phyloP scores from a whole-genome alignment of 192 early-diverging fungal species.

The Glomus cerebriforme region DNA sequence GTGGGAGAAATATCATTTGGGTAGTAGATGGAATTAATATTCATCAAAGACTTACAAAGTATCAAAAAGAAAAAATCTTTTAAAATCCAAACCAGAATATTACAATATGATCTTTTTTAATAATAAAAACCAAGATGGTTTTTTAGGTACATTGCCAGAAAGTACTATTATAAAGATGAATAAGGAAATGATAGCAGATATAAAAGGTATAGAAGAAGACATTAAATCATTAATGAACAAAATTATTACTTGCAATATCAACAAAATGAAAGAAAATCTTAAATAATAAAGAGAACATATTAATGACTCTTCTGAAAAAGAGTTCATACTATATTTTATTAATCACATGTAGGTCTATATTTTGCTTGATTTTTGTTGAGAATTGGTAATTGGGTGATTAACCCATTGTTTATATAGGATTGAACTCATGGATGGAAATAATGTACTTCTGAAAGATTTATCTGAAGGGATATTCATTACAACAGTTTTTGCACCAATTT shows the following conservation, averaged over 20 bases:
- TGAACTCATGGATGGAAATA: neutral
- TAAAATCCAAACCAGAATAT: constrained; percentile 13
- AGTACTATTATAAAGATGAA: neutral
- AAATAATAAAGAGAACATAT: neutral
- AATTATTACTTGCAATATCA: neutral
- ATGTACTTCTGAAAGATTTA: constrained; percentile 1
- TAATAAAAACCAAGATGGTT: neutral
- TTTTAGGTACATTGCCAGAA: neutral
- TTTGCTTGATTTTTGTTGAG: neutral
- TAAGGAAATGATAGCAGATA: neutral
- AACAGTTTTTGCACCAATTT: neutral
- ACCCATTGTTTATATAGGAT: constrained; percentile 10
- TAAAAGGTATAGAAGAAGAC: neutral
- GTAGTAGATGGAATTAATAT: neutral
- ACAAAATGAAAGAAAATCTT: constrained; percentile 1
- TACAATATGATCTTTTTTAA: neutral
- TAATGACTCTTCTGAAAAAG: neutral
- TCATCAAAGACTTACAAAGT: neutral
- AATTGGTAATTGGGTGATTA: neutral
- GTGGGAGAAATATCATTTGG: neutral
- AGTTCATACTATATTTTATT: neutral
- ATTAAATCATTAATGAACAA: neutral
- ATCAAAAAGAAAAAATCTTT: constrained; percentile 3
- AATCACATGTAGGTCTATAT: constrained; percentile 10
- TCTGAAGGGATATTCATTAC: constrained; percentile 2